These are phyloP conservation scores for Termitomyces sp. DNA, from an alignment of 768 basidiomycete genomes.

Conservation along the genomic window DNA sequence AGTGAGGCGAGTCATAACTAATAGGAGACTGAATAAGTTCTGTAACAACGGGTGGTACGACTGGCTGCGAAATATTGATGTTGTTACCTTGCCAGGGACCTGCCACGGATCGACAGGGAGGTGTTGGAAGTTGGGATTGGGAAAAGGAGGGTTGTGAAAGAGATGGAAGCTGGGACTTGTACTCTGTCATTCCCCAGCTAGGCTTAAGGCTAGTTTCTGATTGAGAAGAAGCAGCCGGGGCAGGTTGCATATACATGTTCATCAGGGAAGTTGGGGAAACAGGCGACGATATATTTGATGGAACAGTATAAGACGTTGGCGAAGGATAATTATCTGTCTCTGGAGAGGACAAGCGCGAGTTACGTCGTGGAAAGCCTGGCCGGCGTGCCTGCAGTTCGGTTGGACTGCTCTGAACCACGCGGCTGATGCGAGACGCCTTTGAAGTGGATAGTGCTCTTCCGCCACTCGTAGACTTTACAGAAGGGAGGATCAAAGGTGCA, in stretches of 20 bases:
- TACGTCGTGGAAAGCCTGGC: constrained; percentile 24
- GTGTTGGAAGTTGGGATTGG: not conserved
- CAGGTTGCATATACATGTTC: constrained; percentile 7
- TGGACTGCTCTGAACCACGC: constrained; percentile 28
- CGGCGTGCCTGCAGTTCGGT: constrained; percentile 26
- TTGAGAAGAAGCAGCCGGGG: constrained; percentile 2
- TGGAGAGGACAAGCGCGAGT: constrained; percentile 32
- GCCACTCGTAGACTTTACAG: constrained; percentile 17
- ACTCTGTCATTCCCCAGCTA: constrained; percentile 6
- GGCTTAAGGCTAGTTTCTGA: constrained; percentile 1
- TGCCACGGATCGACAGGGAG: not conserved
- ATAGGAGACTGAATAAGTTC: not conserved
- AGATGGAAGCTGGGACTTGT: constrained; percentile 8
- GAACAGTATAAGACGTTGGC: constrained; percentile 9
- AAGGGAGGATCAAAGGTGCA: constrained; percentile 23
- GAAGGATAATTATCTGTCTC: constrained; percentile 24
- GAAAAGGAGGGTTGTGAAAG: constrained; percentile 3
- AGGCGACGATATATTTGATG: constrained; percentile 16
- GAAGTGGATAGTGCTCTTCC: constrained; percentile 29
- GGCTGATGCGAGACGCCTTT: constrained; percentile 28
- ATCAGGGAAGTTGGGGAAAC: constrained; percentile 14
- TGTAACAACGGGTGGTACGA: not conserved
- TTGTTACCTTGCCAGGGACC: constrained; percentile 3
- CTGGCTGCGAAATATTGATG: not conserved
- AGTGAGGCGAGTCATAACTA: not conserved